Conservation (phyloP, 352 stramenopile genomes). For the Phytophthora megakarya region DNA sequence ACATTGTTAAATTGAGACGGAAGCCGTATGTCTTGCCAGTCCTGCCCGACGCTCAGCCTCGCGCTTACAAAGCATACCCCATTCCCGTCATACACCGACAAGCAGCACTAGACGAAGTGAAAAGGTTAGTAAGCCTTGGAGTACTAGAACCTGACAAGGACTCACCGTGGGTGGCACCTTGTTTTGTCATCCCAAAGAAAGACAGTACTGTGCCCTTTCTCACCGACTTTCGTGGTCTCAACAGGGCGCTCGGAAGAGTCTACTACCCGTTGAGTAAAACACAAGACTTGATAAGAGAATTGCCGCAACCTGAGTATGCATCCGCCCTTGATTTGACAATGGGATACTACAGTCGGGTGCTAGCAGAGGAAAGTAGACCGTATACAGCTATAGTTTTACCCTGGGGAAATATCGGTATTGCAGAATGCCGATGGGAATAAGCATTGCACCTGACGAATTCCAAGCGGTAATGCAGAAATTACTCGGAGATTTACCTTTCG, state of each 20-base stretch:
- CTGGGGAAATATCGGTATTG: conserved; percentile 16
- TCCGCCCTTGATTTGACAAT: not conserved
- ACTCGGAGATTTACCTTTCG: not conserved
- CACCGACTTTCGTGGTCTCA: not conserved
- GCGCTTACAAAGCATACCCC: too few relatives aligned
- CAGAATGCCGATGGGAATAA: conserved; percentile 10
- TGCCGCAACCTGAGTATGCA: not conserved
- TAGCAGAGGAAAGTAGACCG: conserved; percentile 8
- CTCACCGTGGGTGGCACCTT: not conserved
- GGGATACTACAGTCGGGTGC: too few relatives aligned
- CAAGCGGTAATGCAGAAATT: conserved; percentile 10
- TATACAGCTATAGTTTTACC: not conserved
- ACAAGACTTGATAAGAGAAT: not conserved
- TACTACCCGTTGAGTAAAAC: conserved; percentile 1
- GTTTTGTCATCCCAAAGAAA: conserved; percentile 14
- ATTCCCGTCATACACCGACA: conserved; percentile 25
- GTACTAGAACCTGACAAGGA: conserved; percentile 1
- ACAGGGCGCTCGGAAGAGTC: not conserved
- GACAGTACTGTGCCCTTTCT: not conserved
- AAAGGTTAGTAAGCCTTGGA: not conserved
- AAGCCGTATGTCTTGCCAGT: too few relatives aligned
- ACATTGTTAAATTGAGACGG: too few relatives aligned
- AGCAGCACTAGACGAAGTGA: conserved; percentile 10
- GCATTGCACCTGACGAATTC: conserved; percentile 17
- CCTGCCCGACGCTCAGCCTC: too few relatives aligned